A percentile compares a stretch with the other conserved stretches of the same genome.
Conservation (phyloP, 768 basidiomycete species). For the Postia placenta region DNA sequence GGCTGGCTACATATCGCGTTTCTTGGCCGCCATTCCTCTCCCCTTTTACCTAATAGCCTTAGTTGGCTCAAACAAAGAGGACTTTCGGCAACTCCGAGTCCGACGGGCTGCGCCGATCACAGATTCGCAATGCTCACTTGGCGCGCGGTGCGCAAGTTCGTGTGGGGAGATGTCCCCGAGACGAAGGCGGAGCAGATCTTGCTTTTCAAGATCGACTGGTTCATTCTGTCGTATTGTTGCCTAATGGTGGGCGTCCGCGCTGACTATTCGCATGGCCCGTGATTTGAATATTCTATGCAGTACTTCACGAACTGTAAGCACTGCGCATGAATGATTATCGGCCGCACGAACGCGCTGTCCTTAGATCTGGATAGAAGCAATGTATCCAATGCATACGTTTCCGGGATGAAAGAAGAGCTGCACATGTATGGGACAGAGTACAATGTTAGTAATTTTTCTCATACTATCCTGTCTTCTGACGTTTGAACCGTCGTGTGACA, state of each 20-base stretch:
- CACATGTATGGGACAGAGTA: slow-evolving; percentile 58
- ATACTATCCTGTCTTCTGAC: background rate
- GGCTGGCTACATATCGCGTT: too few relatives aligned
- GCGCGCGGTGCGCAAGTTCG: slow-evolving; percentile 17
- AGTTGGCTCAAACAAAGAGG: too few relatives aligned
- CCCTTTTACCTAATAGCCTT: too few relatives aligned
- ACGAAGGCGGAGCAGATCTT: slow-evolving; percentile 42
- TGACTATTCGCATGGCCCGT: background rate
- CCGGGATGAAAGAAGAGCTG: slow-evolving; percentile 71
- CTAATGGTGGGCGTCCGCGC: slow-evolving; percentile 44
- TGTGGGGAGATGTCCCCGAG: slow-evolving; percentile 33
- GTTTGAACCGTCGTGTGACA: slow-evolving; percentile 12
- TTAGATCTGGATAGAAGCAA: slow-evolving; percentile 65
- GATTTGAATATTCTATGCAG: slow-evolving; percentile 24
- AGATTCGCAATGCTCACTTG: background rate
- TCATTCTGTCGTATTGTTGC: slow-evolving; percentile 67
- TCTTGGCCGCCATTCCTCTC: too few relatives aligned
- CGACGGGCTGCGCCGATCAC: too few relatives aligned
- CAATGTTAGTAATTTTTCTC: slow-evolving; percentile 36
- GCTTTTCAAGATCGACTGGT: slow-evolving; percentile 56
- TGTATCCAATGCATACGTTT: slow-evolving; percentile 71
- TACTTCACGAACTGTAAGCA: slow-evolving; percentile 61
- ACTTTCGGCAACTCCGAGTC: too few relatives aligned
- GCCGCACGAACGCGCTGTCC: too few relatives aligned
- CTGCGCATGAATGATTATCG: too few relatives aligned